These are phyloP conservation scores for Martiniozyma asiatica DNA, from an alignment of 1,139 yeast species.

Conservation along the genomic window DNA sequence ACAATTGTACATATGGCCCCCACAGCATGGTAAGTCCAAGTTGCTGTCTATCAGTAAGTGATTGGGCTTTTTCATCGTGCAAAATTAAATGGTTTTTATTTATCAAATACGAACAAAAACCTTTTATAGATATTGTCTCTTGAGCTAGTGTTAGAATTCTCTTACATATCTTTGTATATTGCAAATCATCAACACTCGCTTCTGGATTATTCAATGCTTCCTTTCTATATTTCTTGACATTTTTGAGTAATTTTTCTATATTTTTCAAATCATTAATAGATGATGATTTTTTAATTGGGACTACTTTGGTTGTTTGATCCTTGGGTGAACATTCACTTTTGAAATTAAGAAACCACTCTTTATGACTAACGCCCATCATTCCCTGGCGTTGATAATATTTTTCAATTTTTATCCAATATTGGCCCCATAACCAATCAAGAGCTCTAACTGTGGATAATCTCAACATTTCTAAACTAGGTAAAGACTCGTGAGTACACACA, in stretches of 20 bases:
- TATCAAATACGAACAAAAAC: slow-evolving; percentile 13
- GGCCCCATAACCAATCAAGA: slow-evolving; percentile 57
- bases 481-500: slow-evolving; percentile 77
- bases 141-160: slow-evolving; percentile 19
- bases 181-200: slow-evolving; percentile 20
- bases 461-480: slow-evolving; percentile 62
- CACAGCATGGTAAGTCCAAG: slow-evolving; percentile 21
- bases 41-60: slow-evolving; percentile 14
- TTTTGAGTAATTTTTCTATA: slow-evolving; percentile 20
- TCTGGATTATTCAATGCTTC: slow-evolving; percentile 9
- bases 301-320: slow-evolving; percentile 11
- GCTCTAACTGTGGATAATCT: slow-evolving; percentile 50
- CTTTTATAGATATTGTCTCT: slow-evolving; percentile 2
- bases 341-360: background rate
- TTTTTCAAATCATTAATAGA: slow-evolving; percentile 3
- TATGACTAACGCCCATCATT: slow-evolving; percentile 1
- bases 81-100: slow-evolving; percentile 17
- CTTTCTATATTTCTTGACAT: slow-evolving; percentile 32
- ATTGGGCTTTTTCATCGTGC: slow-evolving; percentile 10
- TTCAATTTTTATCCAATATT: slow-evolving; percentile 55
- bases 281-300: slow-evolving; percentile 8
- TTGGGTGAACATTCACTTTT: slow-evolving; percentile 1
- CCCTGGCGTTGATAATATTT: slow-evolving; percentile 10
- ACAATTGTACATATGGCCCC: slow-evolving; percentile 20
- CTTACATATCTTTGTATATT: slow-evolving; percentile 31